Evolutionary conservation across 2,329 filamentous ascomycete species (phyloP), one percentile per base, ranked within the genome.

Genomic region (Cadophora sp.): DNA sequence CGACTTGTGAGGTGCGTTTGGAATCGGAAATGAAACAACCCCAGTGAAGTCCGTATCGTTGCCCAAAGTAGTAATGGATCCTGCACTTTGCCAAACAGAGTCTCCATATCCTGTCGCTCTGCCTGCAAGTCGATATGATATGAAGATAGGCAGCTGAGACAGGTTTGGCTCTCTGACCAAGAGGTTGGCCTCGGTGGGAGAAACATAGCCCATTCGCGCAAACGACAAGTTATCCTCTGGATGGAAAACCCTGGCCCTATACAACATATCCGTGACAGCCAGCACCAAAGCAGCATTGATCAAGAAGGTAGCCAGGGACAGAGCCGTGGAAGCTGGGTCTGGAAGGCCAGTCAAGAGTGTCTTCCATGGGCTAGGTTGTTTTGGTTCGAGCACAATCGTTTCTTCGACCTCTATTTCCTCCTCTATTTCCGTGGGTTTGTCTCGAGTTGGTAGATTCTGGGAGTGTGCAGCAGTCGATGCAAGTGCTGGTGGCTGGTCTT

Each of bases 171-270:
- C 96, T 66, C 96, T 87, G 56, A 99, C 83, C 33, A 99, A 81
- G 47, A 99, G 84, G 68, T 89, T 94, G 24, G 94, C 96, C 65
- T 90, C 90, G 0, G 84, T 87, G 20, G 92, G 86, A 4, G 94
- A 97, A 33, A 98, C 90, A 77, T 95, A 95, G 30, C 96, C 96
- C 18, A 97, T 82, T 9, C 96, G 87, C 48, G 92, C 92, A 77
- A 99, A 97, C 0, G 94, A 92, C 13, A 97, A 82, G 71, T 96
- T 89, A 33, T 92, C 81, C 30, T 84, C 88, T 4, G 90, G 88
- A 77, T 97, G 85, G 41, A 91, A 85, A 67, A 90, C 78, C 13
- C 88, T 87, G 1, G 91, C 90, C 22, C 91, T 87, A 76, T 92
- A 94, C 16, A 97, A 83, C 47, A 94, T 86, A 78, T 99, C 96